A percentile compares a stretch with the other conserved stretches of the same genome.
Evolutionary conservation across 1,284 basidiomycete species (phyloP).

Genomic region (Taiwanofungus camphoratus): DNA sequence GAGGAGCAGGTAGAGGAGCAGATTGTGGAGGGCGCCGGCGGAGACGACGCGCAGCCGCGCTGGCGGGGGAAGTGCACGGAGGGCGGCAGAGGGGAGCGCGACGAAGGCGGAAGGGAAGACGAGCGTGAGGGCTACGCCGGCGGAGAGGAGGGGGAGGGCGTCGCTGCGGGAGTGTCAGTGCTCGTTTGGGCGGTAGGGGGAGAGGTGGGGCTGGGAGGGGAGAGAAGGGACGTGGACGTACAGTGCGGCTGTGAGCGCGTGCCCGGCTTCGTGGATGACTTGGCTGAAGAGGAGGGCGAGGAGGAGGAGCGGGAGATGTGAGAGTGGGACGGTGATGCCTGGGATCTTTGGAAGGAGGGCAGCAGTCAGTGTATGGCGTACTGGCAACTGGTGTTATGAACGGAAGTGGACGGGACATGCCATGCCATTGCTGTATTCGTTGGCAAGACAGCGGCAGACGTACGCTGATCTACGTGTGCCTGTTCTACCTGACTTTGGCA

Average conservation of each 20-base stretch:
- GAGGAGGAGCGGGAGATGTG: constrained; percentile 55
- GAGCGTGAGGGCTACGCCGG: constrained; percentile 52
- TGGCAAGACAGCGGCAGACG: background rate
- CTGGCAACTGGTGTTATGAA: too few species aligned
- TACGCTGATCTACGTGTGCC: background rate
- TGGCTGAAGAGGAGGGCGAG: constrained; percentile 53
- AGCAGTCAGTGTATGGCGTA: background rate
- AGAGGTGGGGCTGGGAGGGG: too few species aligned
- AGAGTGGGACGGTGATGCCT: constrained; percentile 66
- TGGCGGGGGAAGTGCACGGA: constrained; percentile 35
- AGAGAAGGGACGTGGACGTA: constrained; percentile 30
- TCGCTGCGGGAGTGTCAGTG: constrained; percentile 33
- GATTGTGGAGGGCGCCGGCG: constrained; percentile 69
- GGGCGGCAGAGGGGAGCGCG: constrained; percentile 38
- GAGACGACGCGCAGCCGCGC: constrained; percentile 51
- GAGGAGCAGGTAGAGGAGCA: constrained; percentile 22
- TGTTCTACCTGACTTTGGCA: too few species aligned
- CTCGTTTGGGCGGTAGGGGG: too few species aligned
- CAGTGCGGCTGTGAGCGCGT: constrained; percentile 62
- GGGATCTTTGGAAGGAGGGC: constrained; percentile 50
- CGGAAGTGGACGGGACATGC: too few species aligned
- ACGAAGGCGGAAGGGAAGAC: constrained; percentile 70
- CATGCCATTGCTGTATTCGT: too few species aligned
- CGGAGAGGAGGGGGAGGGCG: constrained; percentile 46
- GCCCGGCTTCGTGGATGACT: constrained; percentile 65